These are phyloP conservation scores for Metarhizium brunneum DNA, from an alignment of 2,329 filamentous ascomycete genomes.

Conservation along the genomic window DNA sequence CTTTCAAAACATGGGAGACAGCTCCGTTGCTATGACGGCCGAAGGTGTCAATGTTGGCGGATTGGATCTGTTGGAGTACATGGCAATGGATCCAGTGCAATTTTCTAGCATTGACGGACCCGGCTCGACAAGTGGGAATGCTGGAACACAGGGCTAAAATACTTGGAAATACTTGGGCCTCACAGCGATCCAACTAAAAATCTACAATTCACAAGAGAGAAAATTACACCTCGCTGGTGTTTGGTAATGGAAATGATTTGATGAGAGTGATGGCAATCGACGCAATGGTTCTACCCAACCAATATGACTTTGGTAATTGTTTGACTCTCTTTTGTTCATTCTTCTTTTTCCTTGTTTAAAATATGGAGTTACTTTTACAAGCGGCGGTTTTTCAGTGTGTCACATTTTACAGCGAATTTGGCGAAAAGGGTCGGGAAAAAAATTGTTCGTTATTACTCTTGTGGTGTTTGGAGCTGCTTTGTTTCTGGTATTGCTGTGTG, in stretches of 20 bases:
- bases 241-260: not conserved
- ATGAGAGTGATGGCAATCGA: not conserved
- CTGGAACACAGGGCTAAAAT: not conserved
- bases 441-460: not conserved
- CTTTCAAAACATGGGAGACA: slow-evolving; percentile 55
- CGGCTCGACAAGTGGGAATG: slow-evolving; percentile 8
- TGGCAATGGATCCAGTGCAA: slow-evolving; percentile 48
- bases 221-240: not conserved
- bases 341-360: not conserved
- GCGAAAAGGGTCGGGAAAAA: not conserved
- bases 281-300: not conserved
- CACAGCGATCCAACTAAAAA: not conserved
- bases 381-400: not conserved
- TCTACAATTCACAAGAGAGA: not conserved
- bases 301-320: not conserved
- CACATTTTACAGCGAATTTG: not conserved
- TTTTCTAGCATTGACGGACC: slow-evolving; percentile 27
- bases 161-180: not conserved
- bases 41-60: slow-evolving; percentile 60
- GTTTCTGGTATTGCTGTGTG: not conserved
- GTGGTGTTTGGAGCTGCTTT: not conserved
- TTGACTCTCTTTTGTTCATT: not conserved
- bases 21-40: slow-evolving; percentile 54
- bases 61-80: slow-evolving; percentile 57
- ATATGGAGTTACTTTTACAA: not conserved